A percentile compares a stretch with the other conserved stretches of the same genome.
phyloP scores from a whole-genome alignment of 768 basidiomycete genomes.

The Lactifluus subvellereus region DNA sequence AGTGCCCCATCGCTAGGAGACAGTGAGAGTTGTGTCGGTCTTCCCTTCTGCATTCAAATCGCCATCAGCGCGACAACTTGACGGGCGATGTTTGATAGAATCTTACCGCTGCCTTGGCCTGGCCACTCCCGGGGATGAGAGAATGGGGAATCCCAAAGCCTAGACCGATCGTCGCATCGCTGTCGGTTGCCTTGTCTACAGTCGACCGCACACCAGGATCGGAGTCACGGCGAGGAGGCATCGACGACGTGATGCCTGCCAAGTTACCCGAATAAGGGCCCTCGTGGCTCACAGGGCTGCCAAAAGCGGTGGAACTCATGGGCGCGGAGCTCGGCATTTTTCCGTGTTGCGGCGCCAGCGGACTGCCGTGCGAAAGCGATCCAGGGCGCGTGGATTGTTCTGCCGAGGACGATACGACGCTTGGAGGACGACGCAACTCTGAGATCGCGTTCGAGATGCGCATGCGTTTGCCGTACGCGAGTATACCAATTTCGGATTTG shows the following conservation, averaged over 20 bases:
- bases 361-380: conserved; percentile 30
- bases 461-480: conserved; percentile 90
- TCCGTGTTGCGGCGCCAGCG: conserved; percentile 8
- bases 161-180: conserved; percentile 27
- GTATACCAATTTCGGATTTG: conserved; percentile 89
- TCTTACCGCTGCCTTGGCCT: not conserved
- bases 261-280: conserved; percentile 29
- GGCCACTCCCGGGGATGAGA: conserved; percentile 3
- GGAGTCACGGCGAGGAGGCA: conserved; percentile 6
- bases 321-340: conserved; percentile 22
- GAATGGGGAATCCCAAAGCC: conserved; percentile 29
- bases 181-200: conserved; percentile 15
- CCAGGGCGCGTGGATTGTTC: conserved; percentile 34
- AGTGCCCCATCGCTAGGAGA: conserved; percentile 62
- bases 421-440: conserved; percentile 74
- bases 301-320: conserved; percentile 26
- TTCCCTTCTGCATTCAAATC: conserved; percentile 33
- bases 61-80: not conserved
- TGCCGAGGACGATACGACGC: conserved; percentile 39
- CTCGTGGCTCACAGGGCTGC: conserved; percentile 30
- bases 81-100: not conserved
- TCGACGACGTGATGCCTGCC: not conserved
- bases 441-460: conserved; percentile 89
- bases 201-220: conserved; percentile 16
- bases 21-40: conserved; percentile 46